Conservation (phyloP, 164 flowering plant species). For the Dillenia turbinata region DNA sequence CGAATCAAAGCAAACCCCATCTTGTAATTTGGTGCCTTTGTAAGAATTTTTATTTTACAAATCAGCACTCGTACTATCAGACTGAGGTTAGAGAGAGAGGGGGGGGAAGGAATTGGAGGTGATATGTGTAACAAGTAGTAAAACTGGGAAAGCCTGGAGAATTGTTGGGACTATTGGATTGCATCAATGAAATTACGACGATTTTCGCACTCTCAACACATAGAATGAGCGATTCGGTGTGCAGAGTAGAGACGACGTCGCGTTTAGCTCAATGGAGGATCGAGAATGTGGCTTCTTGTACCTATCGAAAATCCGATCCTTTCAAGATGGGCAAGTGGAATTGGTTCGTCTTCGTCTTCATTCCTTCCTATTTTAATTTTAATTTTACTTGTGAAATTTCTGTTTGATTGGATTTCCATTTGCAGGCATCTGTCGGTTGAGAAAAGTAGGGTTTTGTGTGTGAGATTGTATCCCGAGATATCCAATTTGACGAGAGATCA, state of each 20-base stretch:
- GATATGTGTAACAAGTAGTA: conserved; percentile 10
- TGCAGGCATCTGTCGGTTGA: conserved; percentile 81
- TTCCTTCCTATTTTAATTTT: background rate
- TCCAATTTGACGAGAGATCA: conserved; percentile 65
- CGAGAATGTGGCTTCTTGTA: conserved; percentile 64
- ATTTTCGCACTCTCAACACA: conserved; percentile 44
- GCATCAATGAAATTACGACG: conserved; percentile 82
- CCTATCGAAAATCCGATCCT: conserved; percentile 93
- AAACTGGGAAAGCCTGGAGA: conserved; percentile 90
- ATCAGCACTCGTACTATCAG: too few relatives aligned
- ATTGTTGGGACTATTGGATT: conserved; percentile 65
- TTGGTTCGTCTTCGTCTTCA: conserved; percentile 39
- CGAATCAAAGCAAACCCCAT: background rate
- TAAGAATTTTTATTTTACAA: background rate
- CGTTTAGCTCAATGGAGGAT: conserved; percentile 98
- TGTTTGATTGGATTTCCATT: background rate
- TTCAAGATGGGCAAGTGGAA: conserved; percentile 94
- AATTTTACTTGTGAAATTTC: background rate
- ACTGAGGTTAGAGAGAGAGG: background rate
- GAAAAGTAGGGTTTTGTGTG: conserved; percentile 58
- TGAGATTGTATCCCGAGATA: conserved; percentile 74
- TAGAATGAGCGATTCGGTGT: conserved; percentile 80
- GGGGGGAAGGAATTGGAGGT: background rate
- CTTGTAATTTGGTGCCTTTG: conserved; percentile 1
- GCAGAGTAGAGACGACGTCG: conserved; percentile 78